These are phyloP conservation scores for Omphalea diandra DNA, from an alignment of 441 rosid genomes.

Conservation along the genomic window DNA sequence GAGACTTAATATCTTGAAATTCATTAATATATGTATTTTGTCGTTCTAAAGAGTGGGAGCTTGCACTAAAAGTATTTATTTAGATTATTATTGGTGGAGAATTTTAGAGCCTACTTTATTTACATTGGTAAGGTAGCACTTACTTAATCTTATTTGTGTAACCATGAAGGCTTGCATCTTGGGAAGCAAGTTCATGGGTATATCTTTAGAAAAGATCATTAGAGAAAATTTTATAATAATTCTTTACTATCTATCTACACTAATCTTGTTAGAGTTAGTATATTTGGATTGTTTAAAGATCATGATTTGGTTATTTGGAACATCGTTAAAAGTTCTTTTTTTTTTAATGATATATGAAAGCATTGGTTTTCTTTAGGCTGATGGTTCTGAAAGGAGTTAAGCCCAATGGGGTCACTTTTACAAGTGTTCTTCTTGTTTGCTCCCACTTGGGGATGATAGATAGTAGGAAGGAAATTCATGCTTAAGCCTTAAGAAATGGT, in stretches of 20 bases:
- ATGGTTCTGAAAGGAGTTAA: slow-evolving; percentile 62
- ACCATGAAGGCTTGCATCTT: slow-evolving; percentile 44
- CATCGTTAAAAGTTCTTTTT: slow-evolving; percentile 60
- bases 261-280: slow-evolving; percentile 49
- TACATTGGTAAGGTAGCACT: slow-evolving; percentile 71
- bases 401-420: slow-evolving; percentile 73
- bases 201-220: slow-evolving; percentile 55
- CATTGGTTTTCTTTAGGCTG: slow-evolving; percentile 42
- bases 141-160: slow-evolving; percentile 63
- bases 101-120: slow-evolving; percentile 75
- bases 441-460: slow-evolving; percentile 59
- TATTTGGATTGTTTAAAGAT: slow-evolving; percentile 50
- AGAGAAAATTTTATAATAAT: slow-evolving; percentile 57
- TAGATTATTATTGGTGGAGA: slow-evolving; percentile 49
- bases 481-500: slow-evolving; percentile 64
- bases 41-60: slow-evolving; percentile 63
- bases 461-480: slow-evolving; percentile 78
- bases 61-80: slow-evolving; percentile 65
- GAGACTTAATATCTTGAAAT: slow-evolving; percentile 90
- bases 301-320: slow-evolving; percentile 89
- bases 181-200: slow-evolving; percentile 79
- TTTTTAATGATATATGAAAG: slow-evolving; percentile 68
- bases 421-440: slow-evolving; percentile 88
- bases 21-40: slow-evolving; percentile 68
- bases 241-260: slow-evolving; percentile 82